Evolutionary conservation across 768 basidiomycete genomes (phyloP).

Genomic region (Tylopilus felleus): DNA sequence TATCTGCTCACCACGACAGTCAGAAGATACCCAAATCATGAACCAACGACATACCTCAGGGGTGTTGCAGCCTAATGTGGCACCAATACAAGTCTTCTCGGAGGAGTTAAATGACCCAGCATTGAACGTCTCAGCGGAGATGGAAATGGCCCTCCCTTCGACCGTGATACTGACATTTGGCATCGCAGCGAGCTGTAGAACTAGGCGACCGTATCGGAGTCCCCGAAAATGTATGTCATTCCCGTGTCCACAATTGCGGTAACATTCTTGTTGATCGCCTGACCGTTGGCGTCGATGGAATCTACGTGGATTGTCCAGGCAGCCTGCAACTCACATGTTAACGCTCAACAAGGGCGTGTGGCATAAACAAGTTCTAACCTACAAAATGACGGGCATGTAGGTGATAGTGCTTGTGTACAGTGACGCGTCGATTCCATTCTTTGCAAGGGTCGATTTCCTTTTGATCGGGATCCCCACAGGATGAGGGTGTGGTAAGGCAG

Average conservation of each 20-base stretch:
- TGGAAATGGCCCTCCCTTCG: conserved; percentile 28
- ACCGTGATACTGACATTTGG: conserved; percentile 34
- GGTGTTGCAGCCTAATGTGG: conserved; percentile 8
- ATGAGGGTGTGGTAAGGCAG: conserved; percentile 13
- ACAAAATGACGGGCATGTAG: conserved; percentile 31
- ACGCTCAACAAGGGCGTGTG: not conserved
- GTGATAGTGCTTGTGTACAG: conserved; percentile 39
- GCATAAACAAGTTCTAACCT: conserved; percentile 19
- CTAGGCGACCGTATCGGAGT: conserved; percentile 29
- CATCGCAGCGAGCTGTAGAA: conserved; percentile 31
- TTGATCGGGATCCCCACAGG: conserved; percentile 18
- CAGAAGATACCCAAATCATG: not conserved
- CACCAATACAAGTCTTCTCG: conserved; percentile 18
- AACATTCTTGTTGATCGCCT: conserved; percentile 1
- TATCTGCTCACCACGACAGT: conserved; percentile 10
- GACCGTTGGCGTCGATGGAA: conserved; percentile 23
- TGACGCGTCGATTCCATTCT: conserved; percentile 30
- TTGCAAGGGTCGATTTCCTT: conserved; percentile 10
- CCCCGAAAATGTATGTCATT: conserved; percentile 41
- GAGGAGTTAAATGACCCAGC: conserved; percentile 29
- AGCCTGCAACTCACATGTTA: conserved; percentile 14
- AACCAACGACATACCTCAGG: conserved; percentile 17
- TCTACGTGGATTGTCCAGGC: conserved; percentile 21
- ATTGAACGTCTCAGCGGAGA: conserved; percentile 34
- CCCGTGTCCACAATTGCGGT: conserved; percentile 50